Evolutionary conservation across 768 basidiomycete species (phyloP).

Genomic region (Lactarius trivialis): DNA sequence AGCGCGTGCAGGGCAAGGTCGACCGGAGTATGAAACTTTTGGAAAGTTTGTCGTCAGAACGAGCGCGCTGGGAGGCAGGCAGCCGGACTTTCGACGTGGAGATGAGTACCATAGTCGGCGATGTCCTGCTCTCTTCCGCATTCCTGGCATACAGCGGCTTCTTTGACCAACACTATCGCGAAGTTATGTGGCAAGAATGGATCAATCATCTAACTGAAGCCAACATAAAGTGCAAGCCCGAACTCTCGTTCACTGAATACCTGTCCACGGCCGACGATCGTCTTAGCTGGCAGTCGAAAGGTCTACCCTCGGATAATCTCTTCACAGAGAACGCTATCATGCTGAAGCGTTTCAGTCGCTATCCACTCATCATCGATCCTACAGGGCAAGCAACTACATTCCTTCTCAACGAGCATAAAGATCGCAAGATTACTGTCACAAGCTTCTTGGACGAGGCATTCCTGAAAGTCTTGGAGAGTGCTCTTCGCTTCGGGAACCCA

Average conservation of each 20-base stretch:
- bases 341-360: slow-evolving; percentile 96
- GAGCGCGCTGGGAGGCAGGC: slow-evolving; percentile 88
- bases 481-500: slow-evolving; percentile 97
- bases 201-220: slow-evolving; percentile 82
- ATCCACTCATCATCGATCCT: slow-evolving; percentile 96
- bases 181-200: slow-evolving; percentile 97
- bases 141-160: slow-evolving; percentile 97
- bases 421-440: slow-evolving; percentile 95
- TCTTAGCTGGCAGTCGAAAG: slow-evolving; percentile 90
- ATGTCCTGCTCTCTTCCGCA: slow-evolving; percentile 90
- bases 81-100: slow-evolving; percentile 95
- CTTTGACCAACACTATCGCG: slow-evolving; percentile 98
- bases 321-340: slow-evolving; percentile 99
- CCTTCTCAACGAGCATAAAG: slow-evolving; percentile 89
- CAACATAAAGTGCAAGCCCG: slow-evolving; percentile 84
- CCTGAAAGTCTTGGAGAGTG: slow-evolving; percentile 96
- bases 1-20: slow-evolving; percentile 93
- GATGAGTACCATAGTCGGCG: slow-evolving; percentile 98
- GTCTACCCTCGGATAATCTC: slow-evolving; percentile 90
- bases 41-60: slow-evolving; percentile 90
- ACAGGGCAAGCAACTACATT: slow-evolving; percentile 96
- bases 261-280: slow-evolving; percentile 96
- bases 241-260: slow-evolving; percentile 91
- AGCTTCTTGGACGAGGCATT: slow-evolving; percentile 99
- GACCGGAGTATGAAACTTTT: slow-evolving; percentile 94